A percentile compares a stretch with the other conserved stretches of the same genome.
phyloP scores from a whole-genome alignment of 768 basidiomycete genomes.

The Boletus tomentosulus region DNA sequence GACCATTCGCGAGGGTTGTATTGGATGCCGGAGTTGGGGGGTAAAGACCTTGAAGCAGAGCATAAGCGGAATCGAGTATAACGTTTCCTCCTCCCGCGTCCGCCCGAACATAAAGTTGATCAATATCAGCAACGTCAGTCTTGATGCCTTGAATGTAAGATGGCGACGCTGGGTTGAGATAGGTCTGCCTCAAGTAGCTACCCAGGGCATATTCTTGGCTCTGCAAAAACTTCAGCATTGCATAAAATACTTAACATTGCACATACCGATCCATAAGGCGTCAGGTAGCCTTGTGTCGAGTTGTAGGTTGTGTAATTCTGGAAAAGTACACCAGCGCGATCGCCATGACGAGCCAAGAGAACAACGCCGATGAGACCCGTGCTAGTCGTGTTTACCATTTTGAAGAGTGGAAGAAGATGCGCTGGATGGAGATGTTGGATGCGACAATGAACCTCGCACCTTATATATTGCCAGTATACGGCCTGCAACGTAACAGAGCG shows the following conservation, averaged over 20 bases:
- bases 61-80: constrained; percentile 80
- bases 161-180: constrained; percentile 57
- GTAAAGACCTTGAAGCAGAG: constrained; percentile 79
- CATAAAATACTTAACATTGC: background rate
- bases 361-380: constrained; percentile 62
- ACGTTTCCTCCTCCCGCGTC: constrained; percentile 78
- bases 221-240: background rate
- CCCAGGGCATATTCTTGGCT: constrained; percentile 63
- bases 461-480: constrained; percentile 5
- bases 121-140: constrained; percentile 61
- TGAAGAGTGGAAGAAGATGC: background rate
- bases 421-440: background rate
- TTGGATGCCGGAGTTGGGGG: constrained; percentile 66
- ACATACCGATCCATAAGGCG: constrained; percentile 68
- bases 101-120: constrained; percentile 68
- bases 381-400: constrained; percentile 25
- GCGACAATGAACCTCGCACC: background rate
- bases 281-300: constrained; percentile 59
- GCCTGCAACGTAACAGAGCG: background rate
- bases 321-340: constrained; percentile 54
- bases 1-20: constrained; percentile 70
- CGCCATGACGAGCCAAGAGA: constrained; percentile 72
- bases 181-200: constrained; percentile 51
- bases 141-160: constrained; percentile 66
- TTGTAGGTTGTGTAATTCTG: constrained; percentile 74